These are phyloP conservation scores for Akanthomyces dipterigenus DNA, from an alignment of 2,329 filamentous ascomycete species.

Conservation along the genomic window DNA sequence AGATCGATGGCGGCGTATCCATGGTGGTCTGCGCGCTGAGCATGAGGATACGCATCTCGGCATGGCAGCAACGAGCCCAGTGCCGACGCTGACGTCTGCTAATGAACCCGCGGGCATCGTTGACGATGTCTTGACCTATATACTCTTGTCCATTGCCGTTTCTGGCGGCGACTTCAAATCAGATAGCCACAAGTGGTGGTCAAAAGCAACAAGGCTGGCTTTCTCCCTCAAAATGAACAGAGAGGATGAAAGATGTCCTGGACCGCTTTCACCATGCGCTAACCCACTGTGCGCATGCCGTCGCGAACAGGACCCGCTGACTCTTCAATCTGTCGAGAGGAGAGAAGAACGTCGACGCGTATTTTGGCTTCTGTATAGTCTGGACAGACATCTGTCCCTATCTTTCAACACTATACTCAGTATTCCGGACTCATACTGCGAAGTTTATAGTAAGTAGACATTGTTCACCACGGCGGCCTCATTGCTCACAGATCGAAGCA, in stretches of 20 bases:
- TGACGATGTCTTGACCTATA: constrained; percentile 39
- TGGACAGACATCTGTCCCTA: constrained; percentile 40
- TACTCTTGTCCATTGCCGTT: constrained; percentile 38
- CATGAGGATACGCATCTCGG: constrained; percentile 23
- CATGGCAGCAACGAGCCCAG: constrained; percentile 16
- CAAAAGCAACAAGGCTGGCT: constrained; percentile 34
- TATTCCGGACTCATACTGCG: constrained; percentile 40
- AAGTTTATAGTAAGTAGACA: constrained; percentile 28
- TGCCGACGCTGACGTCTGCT: constrained; percentile 25
- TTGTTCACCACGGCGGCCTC: neutral
- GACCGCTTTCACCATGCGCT: constrained; percentile 22
- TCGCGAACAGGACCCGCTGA: constrained; percentile 21
- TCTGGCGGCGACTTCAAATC: constrained; percentile 43
- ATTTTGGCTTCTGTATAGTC: constrained; percentile 41
- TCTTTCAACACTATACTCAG: constrained; percentile 38
- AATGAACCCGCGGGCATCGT: constrained; percentile 29
- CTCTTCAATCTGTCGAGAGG: constrained; percentile 30
- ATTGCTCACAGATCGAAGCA: constrained; percentile 14
- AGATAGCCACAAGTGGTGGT: constrained; percentile 42
- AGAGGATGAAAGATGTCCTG: constrained; percentile 29
- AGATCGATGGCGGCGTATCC: constrained; percentile 30
- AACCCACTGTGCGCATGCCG: constrained; percentile 27
- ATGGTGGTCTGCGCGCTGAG: constrained; percentile 28
- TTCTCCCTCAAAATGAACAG: constrained; percentile 30
- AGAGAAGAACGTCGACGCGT: constrained; percentile 39